A percentile compares a stretch with the other conserved stretches of the same genome.
Conservation (phyloP, 495 filamentous ascomycete species). For the Penicillium canescens region DNA sequence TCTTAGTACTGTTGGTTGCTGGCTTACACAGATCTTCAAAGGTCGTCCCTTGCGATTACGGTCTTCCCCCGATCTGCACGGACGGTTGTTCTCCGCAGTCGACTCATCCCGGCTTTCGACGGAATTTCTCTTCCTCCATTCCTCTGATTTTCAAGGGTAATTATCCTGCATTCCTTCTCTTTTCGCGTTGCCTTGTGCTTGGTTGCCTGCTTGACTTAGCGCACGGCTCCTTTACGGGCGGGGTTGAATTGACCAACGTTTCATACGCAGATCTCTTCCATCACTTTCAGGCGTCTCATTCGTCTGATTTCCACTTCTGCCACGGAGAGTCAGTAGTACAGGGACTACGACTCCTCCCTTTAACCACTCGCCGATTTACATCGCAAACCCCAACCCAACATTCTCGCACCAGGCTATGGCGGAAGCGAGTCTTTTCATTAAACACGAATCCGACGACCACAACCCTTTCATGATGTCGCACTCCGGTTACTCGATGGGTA, state of each 20-base stretch:
- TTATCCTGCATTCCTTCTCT: neutral
- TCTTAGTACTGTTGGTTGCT: neutral
- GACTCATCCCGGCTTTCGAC: slow-evolving; percentile 14
- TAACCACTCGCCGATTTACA: slow-evolving; percentile 16
- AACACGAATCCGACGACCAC: slow-evolving; percentile 73
- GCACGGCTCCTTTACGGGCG: slow-evolving; percentile 8
- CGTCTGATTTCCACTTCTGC: slow-evolving; percentile 11
- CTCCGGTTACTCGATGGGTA: slow-evolving; percentile 60
- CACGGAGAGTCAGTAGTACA: slow-evolving; percentile 28
- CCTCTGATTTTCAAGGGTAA: slow-evolving; percentile 3
- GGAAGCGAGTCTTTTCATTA: slow-evolving; percentile 66
- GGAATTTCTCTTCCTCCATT: slow-evolving; percentile 6
- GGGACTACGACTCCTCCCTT: slow-evolving; percentile 20
- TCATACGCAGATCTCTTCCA: neutral
- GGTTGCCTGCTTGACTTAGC: slow-evolving; percentile 9
- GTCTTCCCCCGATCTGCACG: slow-evolving; percentile 11
- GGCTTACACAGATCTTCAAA: slow-evolving; percentile 4
- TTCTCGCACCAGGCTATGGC: slow-evolving; percentile 29
- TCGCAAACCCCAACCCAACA: slow-evolving; percentile 5
- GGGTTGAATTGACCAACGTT: slow-evolving; percentile 8
- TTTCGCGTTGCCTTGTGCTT: neutral
- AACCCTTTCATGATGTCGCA: slow-evolving; percentile 57
- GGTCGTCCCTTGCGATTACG: slow-evolving; percentile 2
- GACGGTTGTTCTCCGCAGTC: slow-evolving; percentile 19
- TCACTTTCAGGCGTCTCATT: slow-evolving; percentile 7